Base-by-base conservation (phyloP, 2,329 filamentous ascomycete genomes). In the Teratosphaeria nubilosa region DNA sequence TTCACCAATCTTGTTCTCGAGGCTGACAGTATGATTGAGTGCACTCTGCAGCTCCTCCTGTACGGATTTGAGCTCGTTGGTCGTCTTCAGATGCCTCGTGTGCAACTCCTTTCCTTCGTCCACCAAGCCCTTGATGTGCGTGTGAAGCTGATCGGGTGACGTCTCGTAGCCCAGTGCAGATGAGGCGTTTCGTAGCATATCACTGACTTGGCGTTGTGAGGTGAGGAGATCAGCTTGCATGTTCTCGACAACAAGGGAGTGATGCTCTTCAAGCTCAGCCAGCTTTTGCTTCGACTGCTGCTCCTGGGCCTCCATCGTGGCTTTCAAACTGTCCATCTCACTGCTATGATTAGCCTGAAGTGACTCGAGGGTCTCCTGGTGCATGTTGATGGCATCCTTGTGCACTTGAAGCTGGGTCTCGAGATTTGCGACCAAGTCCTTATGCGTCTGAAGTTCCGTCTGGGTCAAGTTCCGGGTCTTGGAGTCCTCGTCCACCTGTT, bases 401-500 rank as follows among this genome's bases (percentile, higher is more conserved):
- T 84, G 81, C 52, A 77, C 73, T 37, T 81, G 76, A 51, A 85
- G 75, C 62, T 85, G 80, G 56, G 76, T 75, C 68, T 84, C 80
- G 14, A 85, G 72, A 55, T 83, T 80, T 2, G 76, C 67, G 22
- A 84, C 77, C 32, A 82, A 77, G 34, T 76, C 73, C 58, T 73
- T 73, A 68, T 80, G 77, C 37, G 75, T 76, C n/a, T 74, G 60
- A 5, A 84, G 73, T 59, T 84, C 78, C 56, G 75, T 76, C 61
- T 77, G 75, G 16, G 76, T 78, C 22, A 80, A 72, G 24, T 84
- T 82, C 56, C 84, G 83, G 0, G 82, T 79, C 56, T 82, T 80
- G 9, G 80, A 78, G 51, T 86, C 81, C 56, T 87, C 81, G 45
- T 89, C 83, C 11, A 95, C 79, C 66, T 92, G 82, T 53, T 80